Base-by-base conservation (phyloP, 75 land plant genomes). In the Picea glauca region DNA sequence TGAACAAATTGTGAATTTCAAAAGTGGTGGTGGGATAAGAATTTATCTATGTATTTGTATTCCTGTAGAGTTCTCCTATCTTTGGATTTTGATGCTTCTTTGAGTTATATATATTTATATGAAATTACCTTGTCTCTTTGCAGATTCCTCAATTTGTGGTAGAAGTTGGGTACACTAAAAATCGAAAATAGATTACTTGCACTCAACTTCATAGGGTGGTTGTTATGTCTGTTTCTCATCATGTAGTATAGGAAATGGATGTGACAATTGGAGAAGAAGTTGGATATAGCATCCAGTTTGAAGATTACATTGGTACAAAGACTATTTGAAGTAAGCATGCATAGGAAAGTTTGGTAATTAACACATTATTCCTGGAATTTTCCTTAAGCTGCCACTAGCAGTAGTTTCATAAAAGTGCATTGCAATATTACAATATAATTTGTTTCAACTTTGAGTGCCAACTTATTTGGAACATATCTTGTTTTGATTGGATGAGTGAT, bases 91-190 rank as follows among this genome's bases (percentile, higher is more conserved):
- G 26, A 26, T 26, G 26, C 26, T 26, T 26, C 26, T 26, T 26
- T 26, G 26, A 26, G 26, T 26, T 26, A 26, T 26, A 26, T 26
- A 26, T 26, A 26, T 26, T 26, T 26, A 0, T 26, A 26, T 26
- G 26, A 26, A 26, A 1, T 64, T 8, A 64, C 15, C 67, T 32
- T 64, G 13, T 64, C 4, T 0, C 3, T 26, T 73, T 38, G 75
- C 86, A 85, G 87, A 85, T 85, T 61, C 87, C 87, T 18, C 87
- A 85, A 66, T 83, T 85, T 68, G 86, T 85, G 31, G 86, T 84
- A 46, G 87, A 84, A 67, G 87, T 79, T 23, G 86, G 87, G 8
- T 85, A 85, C 46, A 85, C 86, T 13, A 46, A 30, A 65, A 82
- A 85, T 58, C 72, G 59, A 6, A 83, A 85, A 86, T 82, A 85